Evolutionary conservation across 805 yeast species (phyloP).

Genomic region (Saccharomycopsis sp.): DNA sequence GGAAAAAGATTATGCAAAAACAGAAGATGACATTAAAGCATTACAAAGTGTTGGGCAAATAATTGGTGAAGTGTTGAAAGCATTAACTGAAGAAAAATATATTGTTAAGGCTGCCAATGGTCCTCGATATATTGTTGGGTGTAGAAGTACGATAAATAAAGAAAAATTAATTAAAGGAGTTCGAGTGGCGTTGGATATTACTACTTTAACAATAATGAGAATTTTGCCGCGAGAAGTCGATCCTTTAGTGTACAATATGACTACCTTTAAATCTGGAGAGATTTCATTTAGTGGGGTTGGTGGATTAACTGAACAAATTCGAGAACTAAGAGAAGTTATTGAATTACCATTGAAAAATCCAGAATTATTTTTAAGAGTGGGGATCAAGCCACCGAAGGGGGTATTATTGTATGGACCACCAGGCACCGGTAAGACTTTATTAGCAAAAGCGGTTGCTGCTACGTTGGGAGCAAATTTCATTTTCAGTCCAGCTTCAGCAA

Average conservation of each 20-base stretch:
- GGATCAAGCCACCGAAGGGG: conserved; percentile 98
- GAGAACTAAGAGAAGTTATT: conserved; percentile 95
- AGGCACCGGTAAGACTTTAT: conserved; percentile 96
- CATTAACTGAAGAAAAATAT: conserved; percentile 87
- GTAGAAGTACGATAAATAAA: conserved; percentile 86
- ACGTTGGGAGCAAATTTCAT: conserved; percentile 97
- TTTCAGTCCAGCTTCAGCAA: conserved; percentile 97
- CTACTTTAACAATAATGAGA: conserved; percentile 96
- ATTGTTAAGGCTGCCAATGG: conserved; percentile 96
- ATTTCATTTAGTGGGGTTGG: conserved; percentile 92
- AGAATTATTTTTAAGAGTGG: conserved; percentile 89
- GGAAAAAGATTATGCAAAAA: conserved; percentile 79
- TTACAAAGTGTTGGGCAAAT: conserved; percentile 95
- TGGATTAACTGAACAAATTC: conserved; percentile 90
- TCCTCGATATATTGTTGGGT: conserved; percentile 96
- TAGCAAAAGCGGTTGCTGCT: conserved; percentile 98
- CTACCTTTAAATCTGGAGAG: conserved; percentile 96
- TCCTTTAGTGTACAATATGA: conserved; percentile 96
- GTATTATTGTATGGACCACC: conserved; percentile 96
- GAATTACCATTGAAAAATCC: conserved; percentile 97
- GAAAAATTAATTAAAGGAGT: conserved; percentile 84
- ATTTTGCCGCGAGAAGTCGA: conserved; percentile 96
- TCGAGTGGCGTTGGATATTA: conserved; percentile 94
- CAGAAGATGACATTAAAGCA: conserved; percentile 96
- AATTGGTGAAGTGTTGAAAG: conserved; percentile 94